Percentiles rank a stretch among this genome's conserved stretches.
These are phyloP conservation scores for Adansonia gregorii DNA, from an alignment of 441 rosid species.

Conservation along the genomic window DNA sequence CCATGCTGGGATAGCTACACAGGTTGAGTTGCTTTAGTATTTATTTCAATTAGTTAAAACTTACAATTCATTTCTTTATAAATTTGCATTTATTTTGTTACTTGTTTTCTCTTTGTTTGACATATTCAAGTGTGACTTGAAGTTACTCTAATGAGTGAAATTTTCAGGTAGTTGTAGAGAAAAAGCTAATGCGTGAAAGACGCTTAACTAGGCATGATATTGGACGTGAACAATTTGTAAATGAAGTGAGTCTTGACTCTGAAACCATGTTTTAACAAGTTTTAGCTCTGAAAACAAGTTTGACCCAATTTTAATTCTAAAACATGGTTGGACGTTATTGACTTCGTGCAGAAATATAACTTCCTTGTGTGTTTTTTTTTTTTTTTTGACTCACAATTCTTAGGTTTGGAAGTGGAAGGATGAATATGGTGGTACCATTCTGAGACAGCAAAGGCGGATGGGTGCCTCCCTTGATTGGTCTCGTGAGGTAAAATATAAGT, in stretches of 20 bases:
- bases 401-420: conserved; percentile 97
- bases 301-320: conserved; percentile 22
- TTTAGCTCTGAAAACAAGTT: conserved; percentile 6
- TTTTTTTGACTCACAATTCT: neutral
- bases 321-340: conserved; percentile 1
- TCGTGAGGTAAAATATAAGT: conserved; percentile 68
- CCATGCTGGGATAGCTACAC: conserved; percentile 99
- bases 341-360: conserved; percentile 8
- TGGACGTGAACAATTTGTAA: conserved; percentile 77
- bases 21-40: conserved; percentile 41
- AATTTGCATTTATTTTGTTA: neutral
- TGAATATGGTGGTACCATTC: conserved; percentile 73
- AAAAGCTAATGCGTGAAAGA: conserved; percentile 73
- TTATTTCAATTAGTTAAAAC: neutral
- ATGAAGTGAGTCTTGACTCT: conserved; percentile 52
- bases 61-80: conserved; percentile 8
- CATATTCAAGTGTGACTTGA: neutral
- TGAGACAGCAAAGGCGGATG: conserved; percentile 65
- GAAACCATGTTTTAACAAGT: conserved; percentile 21
- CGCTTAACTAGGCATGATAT: conserved; percentile 76
- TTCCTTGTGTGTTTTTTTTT: conserved; percentile 23
- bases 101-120: conserved; percentile 19
- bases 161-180: conserved; percentile 77
- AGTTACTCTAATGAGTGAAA: neutral
- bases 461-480: conserved; percentile 99